Percentiles rank a stretch among this genome's conserved stretches.
These are phyloP conservation scores for Boletus pseudo-olivaceus DNA, from an alignment of 768 basidiomycete genomes.

Conservation along the genomic window DNA sequence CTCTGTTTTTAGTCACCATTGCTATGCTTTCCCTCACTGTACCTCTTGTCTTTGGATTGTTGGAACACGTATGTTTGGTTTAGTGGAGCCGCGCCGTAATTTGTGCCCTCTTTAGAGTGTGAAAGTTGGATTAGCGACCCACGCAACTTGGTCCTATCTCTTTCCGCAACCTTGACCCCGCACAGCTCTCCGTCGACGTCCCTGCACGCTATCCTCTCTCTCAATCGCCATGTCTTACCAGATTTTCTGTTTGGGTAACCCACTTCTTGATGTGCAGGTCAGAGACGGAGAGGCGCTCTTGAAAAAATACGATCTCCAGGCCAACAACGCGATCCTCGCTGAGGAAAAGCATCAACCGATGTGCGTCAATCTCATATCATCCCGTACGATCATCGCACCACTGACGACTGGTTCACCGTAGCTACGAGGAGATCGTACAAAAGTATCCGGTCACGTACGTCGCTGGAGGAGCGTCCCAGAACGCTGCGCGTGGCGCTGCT, in stretches of 20 bases:
- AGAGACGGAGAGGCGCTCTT: conserved; percentile 78
- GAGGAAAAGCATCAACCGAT: conserved; percentile 84
- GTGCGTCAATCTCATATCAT: conserved; percentile 36
- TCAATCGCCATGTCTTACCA: conserved; percentile 49
- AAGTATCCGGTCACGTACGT: conserved; percentile 82
- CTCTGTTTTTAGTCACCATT: not conserved
- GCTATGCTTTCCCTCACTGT: not conserved
- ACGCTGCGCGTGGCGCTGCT: conserved; percentile 93
- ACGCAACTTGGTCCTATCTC: not conserved
- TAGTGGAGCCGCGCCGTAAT: not conserved
- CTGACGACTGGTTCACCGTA: conserved; percentile 28
- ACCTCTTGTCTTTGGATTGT: not conserved
- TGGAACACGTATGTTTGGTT: conserved; percentile 1
- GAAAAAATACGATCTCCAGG: conserved; percentile 84
- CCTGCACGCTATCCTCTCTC: conserved; percentile 1
- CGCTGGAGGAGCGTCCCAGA: conserved; percentile 96
- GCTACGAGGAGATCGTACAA: conserved; percentile 84
- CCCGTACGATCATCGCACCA: not conserved
- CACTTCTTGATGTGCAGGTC: conserved; percentile 95
- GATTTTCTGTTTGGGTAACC: conserved; percentile 92
- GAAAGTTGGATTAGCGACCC: not conserved
- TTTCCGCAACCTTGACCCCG: conserved; percentile 4
- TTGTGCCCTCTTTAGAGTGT: not conserved
- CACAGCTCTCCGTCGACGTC: conserved; percentile 13
- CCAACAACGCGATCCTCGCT: conserved; percentile 96